phyloP scores from a whole-genome alignment of 2,329 filamentous ascomycete genomes.

The Hypomyces rosellus region DNA sequence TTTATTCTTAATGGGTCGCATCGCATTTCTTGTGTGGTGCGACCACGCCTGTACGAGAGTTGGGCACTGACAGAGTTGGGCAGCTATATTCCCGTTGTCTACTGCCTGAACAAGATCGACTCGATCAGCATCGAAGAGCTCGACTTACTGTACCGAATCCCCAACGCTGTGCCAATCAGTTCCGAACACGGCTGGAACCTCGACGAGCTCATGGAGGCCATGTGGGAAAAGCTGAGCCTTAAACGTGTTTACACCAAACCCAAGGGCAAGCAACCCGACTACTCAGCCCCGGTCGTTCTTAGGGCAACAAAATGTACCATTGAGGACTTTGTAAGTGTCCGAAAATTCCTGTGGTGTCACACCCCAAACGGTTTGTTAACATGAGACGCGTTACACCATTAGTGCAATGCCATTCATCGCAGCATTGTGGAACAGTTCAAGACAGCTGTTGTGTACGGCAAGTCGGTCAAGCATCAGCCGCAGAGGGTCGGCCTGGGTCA shows the following conservation, averaged over 20 bases:
- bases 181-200: slow-evolving; percentile 98
- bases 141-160: slow-evolving; percentile 91
- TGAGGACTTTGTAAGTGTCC: slow-evolving; percentile 83
- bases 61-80: slow-evolving; percentile 2
- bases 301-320: slow-evolving; percentile 77
- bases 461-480: slow-evolving; percentile 97
- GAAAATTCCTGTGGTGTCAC: not conserved
- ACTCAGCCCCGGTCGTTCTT: slow-evolving; percentile 83
- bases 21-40: not conserved
- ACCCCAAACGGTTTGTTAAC: slow-evolving; percentile 4
- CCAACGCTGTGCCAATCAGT: slow-evolving; percentile 94
- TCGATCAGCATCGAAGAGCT: slow-evolving; percentile 96
- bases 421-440: slow-evolving; percentile 95
- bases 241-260: slow-evolving; percentile 96
- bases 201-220: slow-evolving; percentile 91
- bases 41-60: not conserved
- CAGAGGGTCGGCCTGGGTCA: slow-evolving; percentile 89
- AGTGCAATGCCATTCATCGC: slow-evolving; percentile 97
- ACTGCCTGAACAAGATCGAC: slow-evolving; percentile 98
- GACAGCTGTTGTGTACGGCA: slow-evolving; percentile 90
- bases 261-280: slow-evolving; percentile 91
- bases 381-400: slow-evolving; percentile 28
- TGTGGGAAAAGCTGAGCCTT: slow-evolving; percentile 96
- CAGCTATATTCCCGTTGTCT: slow-evolving; percentile 97
- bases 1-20: not conserved